Conservation (phyloP, 139 green algal species). For the Gonium pectorale region DNA sequence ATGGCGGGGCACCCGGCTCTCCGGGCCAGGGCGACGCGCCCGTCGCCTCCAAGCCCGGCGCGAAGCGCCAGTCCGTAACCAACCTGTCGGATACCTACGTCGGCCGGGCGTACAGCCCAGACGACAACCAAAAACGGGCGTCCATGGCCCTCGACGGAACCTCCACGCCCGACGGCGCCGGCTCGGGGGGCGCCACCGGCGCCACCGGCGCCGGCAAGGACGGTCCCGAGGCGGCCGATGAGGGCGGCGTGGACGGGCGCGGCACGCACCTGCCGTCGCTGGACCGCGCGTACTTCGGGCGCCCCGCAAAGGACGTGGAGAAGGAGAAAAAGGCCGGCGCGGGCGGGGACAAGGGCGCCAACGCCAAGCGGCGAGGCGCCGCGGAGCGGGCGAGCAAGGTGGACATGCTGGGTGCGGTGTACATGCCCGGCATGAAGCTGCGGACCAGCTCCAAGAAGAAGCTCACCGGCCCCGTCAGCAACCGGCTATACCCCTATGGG, state of each 20-base stretch:
- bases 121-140: neutral
- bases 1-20: neutral
- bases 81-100: constrained; percentile 31
- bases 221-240: neutral
- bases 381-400: neutral
- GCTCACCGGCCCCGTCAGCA: neutral
- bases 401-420: neutral
- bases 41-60: no score
- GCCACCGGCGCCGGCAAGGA: no score
- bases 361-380: neutral
- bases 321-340: neutral
- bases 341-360: neutral
- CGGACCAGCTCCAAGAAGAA: neutral
- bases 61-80: no score
- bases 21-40: neutral
- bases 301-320: neutral
- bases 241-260: constrained; percentile 26
- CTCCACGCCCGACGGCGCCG: no score
- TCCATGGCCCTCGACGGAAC: no score
- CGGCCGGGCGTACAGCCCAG: constrained; percentile 28
- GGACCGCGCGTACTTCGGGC: neutral
- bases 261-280: constrained; percentile 31
- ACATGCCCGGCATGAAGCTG: neutral
- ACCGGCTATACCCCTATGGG: no score
- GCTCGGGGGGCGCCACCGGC: neutral